phyloP scores from a whole-genome alignment of 495 filamentous ascomycete species.

The Penicillium chermesinum region DNA sequence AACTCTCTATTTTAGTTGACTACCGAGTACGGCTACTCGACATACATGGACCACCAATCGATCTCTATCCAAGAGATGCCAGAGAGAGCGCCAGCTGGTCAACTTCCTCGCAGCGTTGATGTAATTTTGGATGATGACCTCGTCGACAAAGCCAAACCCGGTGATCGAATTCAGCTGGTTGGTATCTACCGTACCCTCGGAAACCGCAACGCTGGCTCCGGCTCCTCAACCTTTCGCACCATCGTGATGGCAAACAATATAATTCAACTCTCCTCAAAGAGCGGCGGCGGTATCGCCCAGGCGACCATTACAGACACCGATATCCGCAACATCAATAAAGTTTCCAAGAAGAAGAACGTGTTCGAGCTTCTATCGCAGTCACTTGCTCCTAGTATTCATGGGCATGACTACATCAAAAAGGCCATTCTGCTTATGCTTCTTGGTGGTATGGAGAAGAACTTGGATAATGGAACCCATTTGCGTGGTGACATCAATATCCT shows the following conservation, averaged over 20 bases:
- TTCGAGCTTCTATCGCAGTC: constrained; percentile 95
- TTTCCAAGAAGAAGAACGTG: constrained; percentile 90
- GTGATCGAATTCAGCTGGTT: constrained; percentile 92
- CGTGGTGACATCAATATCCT: constrained; percentile 99
- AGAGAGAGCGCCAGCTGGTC: constrained; percentile 90
- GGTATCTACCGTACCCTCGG: constrained; percentile 91
- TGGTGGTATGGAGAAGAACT: constrained; percentile 97
- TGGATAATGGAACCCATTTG: constrained; percentile 96
- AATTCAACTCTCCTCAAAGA: constrained; percentile 91
- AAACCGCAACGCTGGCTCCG: constrained; percentile 83
- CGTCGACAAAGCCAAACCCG: constrained; percentile 91
- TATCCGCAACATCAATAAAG: constrained; percentile 97
- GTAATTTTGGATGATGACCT: constrained; percentile 96
- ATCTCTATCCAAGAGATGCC: constrained; percentile 99
- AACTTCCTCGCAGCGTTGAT: constrained; percentile 94
- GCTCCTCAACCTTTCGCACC: constrained; percentile 88
- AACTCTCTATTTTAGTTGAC: constrained; percentile 48
- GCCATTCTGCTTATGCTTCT: constrained; percentile 95
- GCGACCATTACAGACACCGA: constrained; percentile 95
- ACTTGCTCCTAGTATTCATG: constrained; percentile 94
- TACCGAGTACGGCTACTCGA: constrained; percentile 94
- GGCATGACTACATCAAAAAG: constrained; percentile 97
- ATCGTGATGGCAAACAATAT: constrained; percentile 92
- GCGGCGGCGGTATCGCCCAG: constrained; percentile 88
- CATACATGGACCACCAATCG: constrained; percentile 94